A percentile compares a stretch with the other conserved stretches of the same genome.
Evolutionary conservation across 331 rosid species (phyloP).

Genomic region (Dryas integrifolia): DNA sequence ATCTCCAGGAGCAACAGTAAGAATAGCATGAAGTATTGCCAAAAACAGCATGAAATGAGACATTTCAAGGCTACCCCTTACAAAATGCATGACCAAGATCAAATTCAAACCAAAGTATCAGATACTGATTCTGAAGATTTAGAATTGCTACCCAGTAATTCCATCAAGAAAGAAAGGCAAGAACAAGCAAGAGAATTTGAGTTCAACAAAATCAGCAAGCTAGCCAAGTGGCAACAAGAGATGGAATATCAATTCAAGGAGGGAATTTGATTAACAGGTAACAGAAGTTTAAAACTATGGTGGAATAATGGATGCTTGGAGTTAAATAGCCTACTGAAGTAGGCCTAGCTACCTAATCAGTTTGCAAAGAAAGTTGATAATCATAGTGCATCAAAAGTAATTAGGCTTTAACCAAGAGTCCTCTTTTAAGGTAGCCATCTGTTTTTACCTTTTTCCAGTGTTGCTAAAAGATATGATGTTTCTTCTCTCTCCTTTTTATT

Average conservation of each 20-base stretch:
- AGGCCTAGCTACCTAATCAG: slow-evolving; percentile 29
- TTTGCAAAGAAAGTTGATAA: slow-evolving; percentile 22
- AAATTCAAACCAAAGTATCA: slow-evolving; percentile 37
- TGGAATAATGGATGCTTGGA: slow-evolving; percentile 27
- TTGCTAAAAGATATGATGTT: slow-evolving; percentile 20
- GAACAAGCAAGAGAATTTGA: slow-evolving; percentile 22
- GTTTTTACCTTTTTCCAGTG: slow-evolving; percentile 37
- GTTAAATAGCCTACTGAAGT: slow-evolving; percentile 47
- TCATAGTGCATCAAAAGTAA: slow-evolving; percentile 20
- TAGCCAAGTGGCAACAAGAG: slow-evolving; percentile 22
- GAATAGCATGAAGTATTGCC: slow-evolving; percentile 33
- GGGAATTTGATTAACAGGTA: slow-evolving; percentile 22
- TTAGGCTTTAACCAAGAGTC: slow-evolving; percentile 20
- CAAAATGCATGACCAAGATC: slow-evolving; percentile 22
- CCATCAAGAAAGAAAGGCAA: slow-evolving; percentile 21
- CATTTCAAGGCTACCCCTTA: slow-evolving; percentile 45
- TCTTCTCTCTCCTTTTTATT: slow-evolving; percentile 21
- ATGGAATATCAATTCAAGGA: slow-evolving; percentile 27
- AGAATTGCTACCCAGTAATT: slow-evolving; percentile 21
- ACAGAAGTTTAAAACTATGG: slow-evolving; percentile 23
- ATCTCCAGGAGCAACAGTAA: slow-evolving; percentile 40
- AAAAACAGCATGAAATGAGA: slow-evolving; percentile 42
- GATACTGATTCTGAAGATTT: slow-evolving; percentile 29
- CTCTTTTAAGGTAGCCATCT: slow-evolving; percentile 10
- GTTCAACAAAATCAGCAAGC: slow-evolving; percentile 8